Base-by-base conservation (phyloP, 177 flowering plant species). In the Vitis hybrid region DNA sequence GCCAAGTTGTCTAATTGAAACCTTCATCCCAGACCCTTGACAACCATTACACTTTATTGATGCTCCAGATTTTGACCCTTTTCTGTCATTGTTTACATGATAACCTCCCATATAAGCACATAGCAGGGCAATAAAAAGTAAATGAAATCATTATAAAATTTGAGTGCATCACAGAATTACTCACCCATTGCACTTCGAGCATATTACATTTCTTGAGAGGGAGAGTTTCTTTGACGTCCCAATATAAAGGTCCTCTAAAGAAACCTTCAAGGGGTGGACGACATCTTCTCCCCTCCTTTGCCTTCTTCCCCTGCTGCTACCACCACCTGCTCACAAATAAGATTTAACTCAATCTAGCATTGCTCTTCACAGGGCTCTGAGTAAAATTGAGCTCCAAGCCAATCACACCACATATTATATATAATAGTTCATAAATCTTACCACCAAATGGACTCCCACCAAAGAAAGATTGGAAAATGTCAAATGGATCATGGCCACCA, bases 1-100 rank as follows among this genome's bases (percentile, higher is more conserved):
- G 10, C 96, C 96, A 56, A 89, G 78, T 5, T 89, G 93, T 79
- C 93, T 81, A 1, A 89, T 90, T 0, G 93, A 75, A 20, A 91
- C 92, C 74, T 91, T 91, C 90, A 91, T 85, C 26, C 93, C 97
- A 15, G 86, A 74, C 1, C 97, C 97, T 78, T 87, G 84, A 61
- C 97, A 91, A 19, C 90, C 88, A 59, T 82, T 19, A 71, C 97
- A 91, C 54, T 74, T 86, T 85, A 79, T 81, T 0, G 92, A 89
- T 16, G 89, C 93, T 34, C 97, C 97, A 50, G 97, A 91, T 71
- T 89, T 91, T 0, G 93, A 89, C 2, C 97, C 96, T 61, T 90
- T 92, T 9, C 93, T 91, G 90, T 66, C 34, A 58, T 49, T 59
- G 67, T 26, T 26, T 26, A 26, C 45, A 34, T 5, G 8, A 34